A percentile compares a stretch with the other conserved stretches of the same genome.
Conservation (phyloP, 768 basidiomycete genomes). For the Macrolepiota fuliginosa region DNA sequence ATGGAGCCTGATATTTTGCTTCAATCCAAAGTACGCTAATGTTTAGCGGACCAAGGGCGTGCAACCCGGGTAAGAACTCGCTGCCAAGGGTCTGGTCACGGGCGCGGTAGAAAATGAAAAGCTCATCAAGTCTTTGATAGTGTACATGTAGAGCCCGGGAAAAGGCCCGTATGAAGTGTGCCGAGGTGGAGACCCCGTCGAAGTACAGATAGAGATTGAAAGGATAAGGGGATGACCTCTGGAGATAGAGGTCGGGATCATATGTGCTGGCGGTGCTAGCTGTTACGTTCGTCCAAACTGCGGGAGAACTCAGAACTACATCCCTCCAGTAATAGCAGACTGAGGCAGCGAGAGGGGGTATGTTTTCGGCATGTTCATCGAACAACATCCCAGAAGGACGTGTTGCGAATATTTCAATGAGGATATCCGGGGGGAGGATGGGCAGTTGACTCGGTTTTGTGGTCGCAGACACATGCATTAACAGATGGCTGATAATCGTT, state of each 20-base stretch:
- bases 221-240: background rate
- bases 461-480: background rate
- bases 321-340: slow-evolving; percentile 1
- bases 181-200: background rate
- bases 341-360: background rate
- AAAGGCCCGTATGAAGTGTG: background rate
- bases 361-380: background rate
- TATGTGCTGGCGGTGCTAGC: background rate
- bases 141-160: background rate
- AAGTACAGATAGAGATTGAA: background rate
- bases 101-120: background rate
- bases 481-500: background rate
- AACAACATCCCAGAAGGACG: background rate
- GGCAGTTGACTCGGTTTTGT: background rate
- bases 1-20: background rate
- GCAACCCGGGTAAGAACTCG: background rate
- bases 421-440: background rate
- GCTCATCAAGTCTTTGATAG: background rate
- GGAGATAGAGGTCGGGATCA: background rate
- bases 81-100: background rate
- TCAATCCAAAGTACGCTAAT: background rate
- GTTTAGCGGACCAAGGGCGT: background rate
- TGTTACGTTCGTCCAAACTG: background rate
- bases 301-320: background rate
- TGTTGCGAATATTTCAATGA: background rate